These are phyloP conservation scores for Verticillium dahliae DNA, from an alignment of 2,329 filamentous ascomycete species.

Conservation along the genomic window DNA sequence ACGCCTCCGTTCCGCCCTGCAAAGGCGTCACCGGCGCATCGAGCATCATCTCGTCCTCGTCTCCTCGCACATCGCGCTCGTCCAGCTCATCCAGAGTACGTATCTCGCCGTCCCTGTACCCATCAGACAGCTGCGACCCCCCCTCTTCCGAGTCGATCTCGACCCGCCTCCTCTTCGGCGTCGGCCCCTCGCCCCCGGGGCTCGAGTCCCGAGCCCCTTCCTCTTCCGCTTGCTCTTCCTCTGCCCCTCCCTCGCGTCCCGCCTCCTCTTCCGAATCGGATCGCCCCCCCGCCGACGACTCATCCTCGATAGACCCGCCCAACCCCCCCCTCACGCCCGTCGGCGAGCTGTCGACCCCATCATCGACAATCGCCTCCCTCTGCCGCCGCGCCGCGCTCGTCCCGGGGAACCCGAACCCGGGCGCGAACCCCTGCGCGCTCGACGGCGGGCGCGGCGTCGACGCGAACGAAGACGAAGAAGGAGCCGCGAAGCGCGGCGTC, in stretches of 20 bases:
- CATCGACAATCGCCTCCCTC: conserved; percentile 4
- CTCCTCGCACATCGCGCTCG: background rate
- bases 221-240: background rate
- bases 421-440: conserved; percentile 1
- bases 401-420: conserved; percentile 2
- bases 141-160: background rate
- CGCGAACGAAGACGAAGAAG: conserved; percentile 18
- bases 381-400: conserved; percentile 15
- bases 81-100: background rate
- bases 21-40: conserved; percentile 3
- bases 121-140: background rate
- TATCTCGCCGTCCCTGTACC: background rate
- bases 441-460: conserved; percentile 10
- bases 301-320: conserved; percentile 13
- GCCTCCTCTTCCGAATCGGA: background rate
- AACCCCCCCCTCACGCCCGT: conserved; percentile 1
- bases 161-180: conserved; percentile 10
- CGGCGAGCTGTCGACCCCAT: conserved; percentile 6
- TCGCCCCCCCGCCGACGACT: conserved; percentile 5
- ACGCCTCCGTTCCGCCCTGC: background rate
- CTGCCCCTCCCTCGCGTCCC: conserved; percentile 4
- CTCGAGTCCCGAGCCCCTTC: background rate
- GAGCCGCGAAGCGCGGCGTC: conserved; percentile 28
- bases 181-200: conserved; percentile 1
- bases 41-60: background rate